Percentiles rank a stretch among this genome's conserved stretches.
phyloP scores from a whole-genome alignment of 306 rosid genomes.

The Fagus sylvatica region DNA sequence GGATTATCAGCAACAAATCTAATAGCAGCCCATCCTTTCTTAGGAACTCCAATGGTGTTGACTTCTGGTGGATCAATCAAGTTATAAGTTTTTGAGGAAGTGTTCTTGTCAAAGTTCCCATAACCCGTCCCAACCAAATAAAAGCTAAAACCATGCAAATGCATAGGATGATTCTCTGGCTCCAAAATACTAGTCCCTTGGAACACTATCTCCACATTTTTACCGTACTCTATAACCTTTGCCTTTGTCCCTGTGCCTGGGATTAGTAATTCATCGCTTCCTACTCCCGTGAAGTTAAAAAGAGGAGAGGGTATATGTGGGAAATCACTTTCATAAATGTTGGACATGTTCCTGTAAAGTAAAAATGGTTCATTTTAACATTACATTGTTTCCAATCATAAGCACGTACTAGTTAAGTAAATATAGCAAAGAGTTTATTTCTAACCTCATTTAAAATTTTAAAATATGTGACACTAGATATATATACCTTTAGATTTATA shows the following conservation, averaged over 20 bases:
- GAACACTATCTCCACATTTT: slow-evolving; percentile 38
- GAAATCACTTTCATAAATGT: slow-evolving; percentile 24
- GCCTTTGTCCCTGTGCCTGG: slow-evolving; percentile 34
- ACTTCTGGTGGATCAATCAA: slow-evolving; percentile 30
- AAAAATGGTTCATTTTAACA: too few species aligned
- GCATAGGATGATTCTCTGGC: slow-evolving; percentile 52
- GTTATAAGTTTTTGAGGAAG: slow-evolving; percentile 21
- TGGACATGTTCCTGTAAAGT: slow-evolving; percentile 19
- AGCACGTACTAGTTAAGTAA: too few species aligned
- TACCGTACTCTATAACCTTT: slow-evolving; percentile 23
- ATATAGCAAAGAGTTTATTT: too few species aligned
- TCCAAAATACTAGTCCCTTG: slow-evolving; percentile 39
- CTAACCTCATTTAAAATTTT: too few species aligned
- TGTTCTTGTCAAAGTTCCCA: slow-evolving; percentile 24
- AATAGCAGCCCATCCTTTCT: slow-evolving; percentile 41
- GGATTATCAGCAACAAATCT: slow-evolving; percentile 41
- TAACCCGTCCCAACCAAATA: slow-evolving; percentile 34
- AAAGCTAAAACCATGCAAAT: slow-evolving; percentile 52
- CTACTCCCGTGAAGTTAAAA: slow-evolving; percentile 44
- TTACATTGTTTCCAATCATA: too few species aligned
- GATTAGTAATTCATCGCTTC: not conserved
- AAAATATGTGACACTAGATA: too few species aligned
- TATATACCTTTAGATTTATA: too few species aligned
- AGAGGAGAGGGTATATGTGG: slow-evolving; percentile 20
- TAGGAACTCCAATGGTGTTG: slow-evolving; percentile 32